Conservation (phyloP, 768 basidiomycete genomes). For the Leccinum longicurvipes region DNA sequence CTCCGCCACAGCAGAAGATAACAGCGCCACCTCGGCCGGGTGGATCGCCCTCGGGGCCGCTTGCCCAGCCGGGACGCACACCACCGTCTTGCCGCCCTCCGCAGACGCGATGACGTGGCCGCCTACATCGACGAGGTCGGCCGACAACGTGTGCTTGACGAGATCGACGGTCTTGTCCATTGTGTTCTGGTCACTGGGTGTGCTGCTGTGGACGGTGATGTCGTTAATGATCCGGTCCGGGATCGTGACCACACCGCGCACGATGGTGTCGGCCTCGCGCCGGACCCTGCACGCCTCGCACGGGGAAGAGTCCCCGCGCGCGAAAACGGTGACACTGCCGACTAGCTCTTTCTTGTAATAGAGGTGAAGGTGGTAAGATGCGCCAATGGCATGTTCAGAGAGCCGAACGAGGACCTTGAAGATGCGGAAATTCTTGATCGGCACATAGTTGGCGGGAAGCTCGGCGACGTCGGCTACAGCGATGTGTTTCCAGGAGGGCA, state of each 20-base stretch:
- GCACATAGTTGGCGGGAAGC: constrained; percentile 16
- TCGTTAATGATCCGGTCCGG: constrained; percentile 21
- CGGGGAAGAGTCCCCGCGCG: constrained; percentile 17
- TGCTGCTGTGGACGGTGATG: constrained; percentile 15
- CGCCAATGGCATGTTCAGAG: constrained; percentile 21
- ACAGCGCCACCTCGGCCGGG: constrained; percentile 20
- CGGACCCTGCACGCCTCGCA: constrained; percentile 26
- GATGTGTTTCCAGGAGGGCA: constrained; percentile 15
- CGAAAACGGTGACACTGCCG: constrained; percentile 23
- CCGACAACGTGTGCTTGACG: constrained; percentile 14
- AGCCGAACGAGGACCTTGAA: constrained; percentile 26
- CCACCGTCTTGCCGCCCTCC: constrained; percentile 7
- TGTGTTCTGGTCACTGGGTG: background rate
- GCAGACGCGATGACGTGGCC: constrained; percentile 16
- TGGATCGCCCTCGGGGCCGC: constrained; percentile 12
- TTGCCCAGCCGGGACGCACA: background rate
- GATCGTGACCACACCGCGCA: constrained; percentile 26
- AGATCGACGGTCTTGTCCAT: constrained; percentile 9
- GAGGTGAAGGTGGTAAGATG: constrained; percentile 25
- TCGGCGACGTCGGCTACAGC: constrained; percentile 7
- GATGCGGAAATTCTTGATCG: constrained; percentile 22
- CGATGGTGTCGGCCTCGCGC: constrained; percentile 11
- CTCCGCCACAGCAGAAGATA: constrained; percentile 24
- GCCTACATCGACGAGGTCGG: constrained; percentile 12
- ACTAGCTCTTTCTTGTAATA: constrained; percentile 15